Conservation (phyloP, 2,329 filamentous ascomycete species). For the Diaporthe vaccinii region DNA sequence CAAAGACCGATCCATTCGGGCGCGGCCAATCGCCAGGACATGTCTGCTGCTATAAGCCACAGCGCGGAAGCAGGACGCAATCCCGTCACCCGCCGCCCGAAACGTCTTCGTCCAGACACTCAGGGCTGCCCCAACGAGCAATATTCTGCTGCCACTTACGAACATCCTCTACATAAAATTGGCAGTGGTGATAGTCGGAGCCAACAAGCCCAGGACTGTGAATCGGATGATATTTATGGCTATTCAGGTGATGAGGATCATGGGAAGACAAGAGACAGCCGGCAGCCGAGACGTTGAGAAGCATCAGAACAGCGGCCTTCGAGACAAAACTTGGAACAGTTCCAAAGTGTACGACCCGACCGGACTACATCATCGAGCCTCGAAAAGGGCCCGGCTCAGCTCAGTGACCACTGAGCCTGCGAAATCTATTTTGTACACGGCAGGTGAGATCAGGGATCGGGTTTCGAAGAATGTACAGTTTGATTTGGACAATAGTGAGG, state of each 20-base stretch:
- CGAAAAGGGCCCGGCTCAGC: rapidly evolving
- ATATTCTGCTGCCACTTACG: not conserved
- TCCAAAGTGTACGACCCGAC: not conserved
- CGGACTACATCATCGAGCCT: not conserved
- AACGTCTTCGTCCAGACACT: not conserved
- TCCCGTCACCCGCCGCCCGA: not conserved
- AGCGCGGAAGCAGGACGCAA: not conserved
- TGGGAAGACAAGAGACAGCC: not conserved
- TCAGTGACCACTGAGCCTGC: too few relatives aligned
- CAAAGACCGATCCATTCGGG: not conserved
- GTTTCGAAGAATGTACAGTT: not conserved
- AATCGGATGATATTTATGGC: constrained; percentile 11
- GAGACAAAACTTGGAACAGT: too few relatives aligned
- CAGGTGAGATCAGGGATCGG: not conserved
- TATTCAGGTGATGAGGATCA: not conserved
- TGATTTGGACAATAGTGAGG: not conserved
- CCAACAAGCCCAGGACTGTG: not conserved
- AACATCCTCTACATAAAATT: not conserved
- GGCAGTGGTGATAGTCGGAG: not conserved
- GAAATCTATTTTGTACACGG: not conserved
- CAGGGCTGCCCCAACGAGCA: not conserved
- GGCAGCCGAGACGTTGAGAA: not conserved
- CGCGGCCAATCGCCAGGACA: not conserved
- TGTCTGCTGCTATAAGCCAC: too few relatives aligned
- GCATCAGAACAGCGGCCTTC: not conserved